Conservation (phyloP, 176 grass and related monocot genomes). For the barley (Hordeum vulgare) region MorexV3_pseudomolecules_assembly NC_058519.1:633391137-633391636, state of each 20-base stretch:
- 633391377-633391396: neutral
- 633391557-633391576: neutral
- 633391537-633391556: neutral
- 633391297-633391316: too few relatives aligned
- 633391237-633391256: neutral
- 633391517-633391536: neutral
- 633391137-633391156: conserved; percentile 98
- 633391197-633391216: conserved; percentile 80
- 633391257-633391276: neutral
- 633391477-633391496: neutral
- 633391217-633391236: neutral
- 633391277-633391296: neutral
- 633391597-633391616: conserved; percentile 66
- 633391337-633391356: too few relatives aligned
- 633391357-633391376: neutral
- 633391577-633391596: conserved; percentile 29
- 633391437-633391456: neutral
- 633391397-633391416: neutral
- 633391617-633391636: conserved; percentile 85
- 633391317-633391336: too few relatives aligned
- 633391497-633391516: neutral
- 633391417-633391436: neutral
- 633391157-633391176: conserved; percentile 96
- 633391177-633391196: conserved; percentile 76
- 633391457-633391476: neutral